These are phyloP conservation scores for Penicillium canariense DNA, from an alignment of 495 filamentous ascomycete species.

Conservation along the genomic window DNA sequence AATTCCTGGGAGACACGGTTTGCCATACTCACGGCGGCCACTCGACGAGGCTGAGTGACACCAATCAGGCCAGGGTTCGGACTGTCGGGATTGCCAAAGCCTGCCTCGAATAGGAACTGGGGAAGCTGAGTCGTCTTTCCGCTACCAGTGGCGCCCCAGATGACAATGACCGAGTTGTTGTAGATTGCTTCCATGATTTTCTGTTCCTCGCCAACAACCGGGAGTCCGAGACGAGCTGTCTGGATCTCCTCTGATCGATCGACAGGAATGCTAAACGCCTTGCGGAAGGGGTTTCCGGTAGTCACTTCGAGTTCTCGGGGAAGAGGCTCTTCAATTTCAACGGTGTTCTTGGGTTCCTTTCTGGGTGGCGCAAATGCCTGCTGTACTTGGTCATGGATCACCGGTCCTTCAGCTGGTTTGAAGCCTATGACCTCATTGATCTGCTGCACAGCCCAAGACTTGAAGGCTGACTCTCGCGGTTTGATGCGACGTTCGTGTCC, in stretches of 20 bases:
- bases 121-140: constrained; percentile 97
- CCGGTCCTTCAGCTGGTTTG: constrained; percentile 45
- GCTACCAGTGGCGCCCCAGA: constrained; percentile 95
- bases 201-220: constrained; percentile 92
- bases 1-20: constrained; percentile 86
- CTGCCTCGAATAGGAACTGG: constrained; percentile 92
- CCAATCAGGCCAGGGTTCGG: constrained; percentile 89
- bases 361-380: constrained; percentile 29
- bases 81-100: constrained; percentile 75
- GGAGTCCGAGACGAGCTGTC: constrained; percentile 71
- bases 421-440: constrained; percentile 73
- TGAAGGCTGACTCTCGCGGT: constrained; percentile 72
- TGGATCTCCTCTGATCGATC: constrained; percentile 72
- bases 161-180: constrained; percentile 79
- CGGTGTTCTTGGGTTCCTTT: constrained; percentile 37
- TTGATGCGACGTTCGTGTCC: constrained; percentile 38
- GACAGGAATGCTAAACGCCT: constrained; percentile 74
- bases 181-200: constrained; percentile 98
- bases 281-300: constrained; percentile 57
- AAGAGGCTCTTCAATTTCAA: constrained; percentile 69
- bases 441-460: constrained; percentile 85
- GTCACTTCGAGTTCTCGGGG: constrained; percentile 70
- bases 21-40: constrained; percentile 93
- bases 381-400: constrained; percentile 24
- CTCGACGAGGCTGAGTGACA: constrained; percentile 89